Percentiles rank a stretch among this genome's conserved stretches.
phyloP scores from a whole-genome alignment of 2,329 filamentous ascomycete species.

The Drechslera avenae region DNA sequence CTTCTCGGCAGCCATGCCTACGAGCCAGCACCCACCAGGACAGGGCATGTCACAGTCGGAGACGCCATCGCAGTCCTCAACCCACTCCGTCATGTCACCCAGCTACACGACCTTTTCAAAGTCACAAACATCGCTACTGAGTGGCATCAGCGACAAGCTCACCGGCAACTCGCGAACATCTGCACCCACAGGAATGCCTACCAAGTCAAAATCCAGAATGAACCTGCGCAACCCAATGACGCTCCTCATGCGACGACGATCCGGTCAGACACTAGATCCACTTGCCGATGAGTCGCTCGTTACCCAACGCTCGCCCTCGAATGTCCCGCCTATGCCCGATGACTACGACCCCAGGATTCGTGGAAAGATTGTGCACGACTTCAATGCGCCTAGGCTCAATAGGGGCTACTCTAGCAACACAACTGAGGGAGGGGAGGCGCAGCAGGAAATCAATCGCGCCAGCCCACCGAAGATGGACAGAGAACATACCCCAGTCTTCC shows the following conservation, averaged over 20 bases:
- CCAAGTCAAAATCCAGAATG: conserved; percentile 56
- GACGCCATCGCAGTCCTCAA: conserved; percentile 23
- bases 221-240: conserved; percentile 67
- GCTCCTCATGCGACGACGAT: conserved; percentile 62
- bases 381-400: conserved; percentile 63
- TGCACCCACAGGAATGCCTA: conserved; percentile 25
- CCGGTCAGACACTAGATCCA: conserved; percentile 56
- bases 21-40: conserved; percentile 36
- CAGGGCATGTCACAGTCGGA: conserved; percentile 34
- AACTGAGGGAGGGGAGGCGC: conserved; percentile 25
- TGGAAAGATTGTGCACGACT: conserved; percentile 68
- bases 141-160: conserved; percentile 40
- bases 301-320: conserved; percentile 52
- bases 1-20: conserved; percentile 31
- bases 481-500: conserved; percentile 64
- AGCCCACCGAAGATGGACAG: conserved; percentile 47
- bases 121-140: conserved; percentile 43
- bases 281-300: conserved; percentile 58
- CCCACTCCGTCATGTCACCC: conserved; percentile 29
- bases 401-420: conserved; percentile 48
- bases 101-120: conserved; percentile 37
- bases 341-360: conserved; percentile 68
- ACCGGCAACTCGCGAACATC: conserved; percentile 25
- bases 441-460: conserved; percentile 28
- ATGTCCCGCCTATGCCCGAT: conserved; percentile 59